These are phyloP conservation scores for Potentilla sterilis DNA, from an alignment of 306 rosid genomes.

Conservation along the genomic window DNA sequence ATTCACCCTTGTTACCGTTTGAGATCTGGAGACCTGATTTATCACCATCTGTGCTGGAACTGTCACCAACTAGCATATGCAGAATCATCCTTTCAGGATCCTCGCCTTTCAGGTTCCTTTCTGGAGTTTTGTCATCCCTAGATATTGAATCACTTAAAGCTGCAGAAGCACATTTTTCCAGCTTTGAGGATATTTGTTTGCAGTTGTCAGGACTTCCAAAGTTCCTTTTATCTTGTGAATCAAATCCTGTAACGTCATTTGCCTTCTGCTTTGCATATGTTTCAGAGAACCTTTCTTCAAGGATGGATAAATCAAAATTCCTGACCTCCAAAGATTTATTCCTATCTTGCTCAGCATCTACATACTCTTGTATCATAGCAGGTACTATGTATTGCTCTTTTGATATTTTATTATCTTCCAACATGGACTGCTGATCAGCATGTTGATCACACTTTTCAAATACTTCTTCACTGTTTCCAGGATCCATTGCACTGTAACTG, in stretches of 20 bases:
- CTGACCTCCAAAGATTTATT: neutral
- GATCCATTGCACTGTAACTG: neutral
- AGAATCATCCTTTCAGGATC: neutral
- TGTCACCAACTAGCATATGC: neutral
- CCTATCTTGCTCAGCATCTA: neutral
- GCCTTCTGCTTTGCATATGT: neutral
- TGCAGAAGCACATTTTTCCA: neutral
- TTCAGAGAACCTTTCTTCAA: neutral
- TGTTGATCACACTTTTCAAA: neutral
- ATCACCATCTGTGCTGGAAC: neutral
- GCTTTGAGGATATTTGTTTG: neutral
- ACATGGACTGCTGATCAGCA: neutral
- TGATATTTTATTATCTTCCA: neutral
- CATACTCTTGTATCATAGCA: constrained; percentile 19
- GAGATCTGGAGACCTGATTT: neutral
- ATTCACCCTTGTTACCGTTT: neutral
- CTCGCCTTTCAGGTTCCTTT: neutral
- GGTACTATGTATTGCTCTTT: constrained; percentile 7
- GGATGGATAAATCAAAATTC: neutral
- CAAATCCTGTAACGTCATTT: neutral
- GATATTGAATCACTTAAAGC: neutral
- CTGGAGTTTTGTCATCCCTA: neutral
- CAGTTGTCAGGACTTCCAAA: neutral
- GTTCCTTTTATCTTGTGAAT: neutral
- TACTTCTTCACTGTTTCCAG: neutral